A percentile compares a stretch with the other conserved stretches of the same genome.
Conservation (phyloP, 163 green algal species). For the Prototheca wickerhamii region DNA sequence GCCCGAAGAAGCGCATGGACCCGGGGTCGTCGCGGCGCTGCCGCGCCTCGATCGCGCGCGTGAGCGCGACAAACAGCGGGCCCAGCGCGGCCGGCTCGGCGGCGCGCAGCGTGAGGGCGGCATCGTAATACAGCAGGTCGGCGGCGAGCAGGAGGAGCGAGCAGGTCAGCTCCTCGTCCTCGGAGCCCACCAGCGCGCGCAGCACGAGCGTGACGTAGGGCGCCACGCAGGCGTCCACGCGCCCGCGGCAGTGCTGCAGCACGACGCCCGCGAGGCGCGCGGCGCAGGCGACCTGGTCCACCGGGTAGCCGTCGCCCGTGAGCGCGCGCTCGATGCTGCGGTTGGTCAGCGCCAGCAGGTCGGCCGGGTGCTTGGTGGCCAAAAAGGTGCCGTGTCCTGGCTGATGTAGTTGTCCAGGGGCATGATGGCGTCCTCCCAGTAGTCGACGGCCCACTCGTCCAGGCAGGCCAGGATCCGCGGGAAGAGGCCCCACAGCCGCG, state of each 20-base stretch:
- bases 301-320: constrained; percentile 20
- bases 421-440: constrained; percentile 83
- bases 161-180: constrained; percentile 57
- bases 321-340: constrained; percentile 25
- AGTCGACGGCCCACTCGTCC: constrained; percentile 73
- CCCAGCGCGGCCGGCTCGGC: neutral
- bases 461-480: constrained; percentile 32
- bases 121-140: constrained; percentile 86
- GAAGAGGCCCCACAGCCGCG: constrained; percentile 66
- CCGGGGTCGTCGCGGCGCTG: neutral
- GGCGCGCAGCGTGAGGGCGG: constrained; percentile 49
- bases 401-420: constrained; percentile 92
- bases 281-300: constrained; percentile 46
- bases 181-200: constrained; percentile 36
- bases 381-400: constrained; percentile 72
- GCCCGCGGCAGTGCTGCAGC: constrained; percentile 69
- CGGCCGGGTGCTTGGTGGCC: constrained; percentile 37
- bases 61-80: neutral
- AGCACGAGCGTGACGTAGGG: constrained; percentile 67
- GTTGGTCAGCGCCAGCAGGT: constrained; percentile 58
- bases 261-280: constrained; percentile 77
- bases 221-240: constrained; percentile 73
- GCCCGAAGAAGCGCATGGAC: constrained; percentile 46
- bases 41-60: neutral
- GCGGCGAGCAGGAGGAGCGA: constrained; percentile 68